Base-by-base conservation (phyloP, 306 rosid species). In the Quercus robur region DNA sequence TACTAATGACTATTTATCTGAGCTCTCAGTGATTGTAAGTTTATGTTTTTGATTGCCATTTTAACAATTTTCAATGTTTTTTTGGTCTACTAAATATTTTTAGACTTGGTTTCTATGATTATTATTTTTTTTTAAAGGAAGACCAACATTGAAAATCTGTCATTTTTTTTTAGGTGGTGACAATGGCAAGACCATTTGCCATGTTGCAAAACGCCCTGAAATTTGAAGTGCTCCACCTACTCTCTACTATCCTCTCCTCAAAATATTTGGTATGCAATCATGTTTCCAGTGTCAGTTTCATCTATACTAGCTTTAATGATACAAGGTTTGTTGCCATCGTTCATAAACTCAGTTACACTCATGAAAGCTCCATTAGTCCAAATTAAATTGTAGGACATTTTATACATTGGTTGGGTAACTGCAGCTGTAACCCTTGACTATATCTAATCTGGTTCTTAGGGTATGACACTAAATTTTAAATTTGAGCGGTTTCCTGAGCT, bases 211-310 rank as follows among this genome's bases (percentile, higher is more conserved):
- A 81, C 76, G 87, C 91, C 82, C 74, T 84, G 81, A 95, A 95
- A 81, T 95, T 95, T 44, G 94, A 95, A 81, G 91, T 91, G 56
- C 90, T 95, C 71, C 95, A 89, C 82, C 82, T 95, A 56, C 91
- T 95, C 55, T 82, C 89, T 76, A 86, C 86, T 51, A 81, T 91
- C 67, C 71, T 95, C 71, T 86, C 91, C 28, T 85, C 92, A 71
- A 84, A 91, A 59, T 74, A 84, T 81, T 82, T 78, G 59, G 99
- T 95, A 89, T 57, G 93, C 72, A 62, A 73, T 79, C 75, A 33
- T 63, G 69, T 74, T 80, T 71, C 3, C 2, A 19, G 25, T 76
- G 56, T 71, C 49, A 64, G 23, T 73, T 80, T 44, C 74, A 25
- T 71, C 80, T 61, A 55, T 63, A 49, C 54, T 76, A 56, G 64